A percentile compares a stretch with the other conserved stretches of the same genome.
These are phyloP conservation scores for Triticum turgidum DNA, from an alignment of 176 grass and related monocot species.

Conservation along the genomic window DNA sequence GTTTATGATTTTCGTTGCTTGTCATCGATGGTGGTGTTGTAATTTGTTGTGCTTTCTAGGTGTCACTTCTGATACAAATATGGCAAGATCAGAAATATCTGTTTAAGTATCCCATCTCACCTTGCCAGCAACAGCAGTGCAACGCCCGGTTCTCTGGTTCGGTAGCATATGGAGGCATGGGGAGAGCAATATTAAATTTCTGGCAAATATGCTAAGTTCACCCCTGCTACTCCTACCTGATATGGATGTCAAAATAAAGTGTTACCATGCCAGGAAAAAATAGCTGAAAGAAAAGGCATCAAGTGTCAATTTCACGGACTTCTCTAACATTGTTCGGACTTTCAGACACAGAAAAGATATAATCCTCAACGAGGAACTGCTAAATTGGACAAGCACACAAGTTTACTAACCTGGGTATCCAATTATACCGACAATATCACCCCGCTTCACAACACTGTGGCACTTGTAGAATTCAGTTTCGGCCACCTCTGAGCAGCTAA, in stretches of 20 bases:
- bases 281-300: background rate
- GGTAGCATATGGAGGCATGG: constrained; percentile 77
- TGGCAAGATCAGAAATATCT: background rate
- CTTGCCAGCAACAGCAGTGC: constrained; percentile 24
- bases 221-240: constrained; percentile 69
- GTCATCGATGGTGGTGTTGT: background rate
- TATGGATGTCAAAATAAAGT: background rate
- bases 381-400: background rate
- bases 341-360: background rate
- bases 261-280: background rate
- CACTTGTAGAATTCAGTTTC: constrained; percentile 52
- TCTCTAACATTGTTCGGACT: background rate
- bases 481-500: constrained; percentile 47
- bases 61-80: background rate
- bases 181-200: constrained; percentile 50
- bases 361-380: background rate
- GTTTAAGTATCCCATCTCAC: constrained; percentile 12
- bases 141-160: background rate
- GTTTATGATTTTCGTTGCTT: background rate
- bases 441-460: constrained; percentile 56
- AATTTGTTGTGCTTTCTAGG: background rate
- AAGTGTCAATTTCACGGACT: background rate
- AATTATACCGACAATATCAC: constrained; percentile 61
- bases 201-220: constrained; percentile 61
- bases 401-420: constrained; percentile 54